Percentiles rank a stretch among this genome's conserved stretches.
Conservation (phyloP, 495 filamentous ascomycete genomes). For the Neurospora sp. region DNA sequence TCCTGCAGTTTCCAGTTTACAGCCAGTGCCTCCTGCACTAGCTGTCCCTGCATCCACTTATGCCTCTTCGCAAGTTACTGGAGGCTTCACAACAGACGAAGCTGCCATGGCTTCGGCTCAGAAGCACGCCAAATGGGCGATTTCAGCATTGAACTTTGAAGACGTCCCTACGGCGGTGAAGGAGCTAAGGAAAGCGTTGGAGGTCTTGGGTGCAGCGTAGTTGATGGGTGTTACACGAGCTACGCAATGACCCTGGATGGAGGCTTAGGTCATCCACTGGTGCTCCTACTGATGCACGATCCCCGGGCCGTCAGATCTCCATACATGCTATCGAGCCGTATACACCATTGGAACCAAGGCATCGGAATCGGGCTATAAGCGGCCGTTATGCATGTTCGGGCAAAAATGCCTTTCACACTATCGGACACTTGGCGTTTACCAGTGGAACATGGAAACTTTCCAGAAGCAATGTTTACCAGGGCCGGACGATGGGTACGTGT, state of each 20-base stretch:
- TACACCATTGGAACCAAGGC: background rate
- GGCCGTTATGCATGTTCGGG: slow-evolving; percentile 1
- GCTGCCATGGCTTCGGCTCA: slow-evolving; percentile 67
- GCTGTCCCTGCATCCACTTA: slow-evolving; percentile 6
- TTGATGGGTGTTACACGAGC: background rate
- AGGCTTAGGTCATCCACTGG: background rate
- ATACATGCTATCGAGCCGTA: background rate
- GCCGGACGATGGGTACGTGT: background rate
- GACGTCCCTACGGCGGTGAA: slow-evolving; percentile 85
- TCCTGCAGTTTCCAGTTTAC: background rate
- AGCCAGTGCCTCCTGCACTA: slow-evolving; percentile 1
- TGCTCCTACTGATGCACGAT: background rate
- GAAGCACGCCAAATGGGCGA: slow-evolving; percentile 95
- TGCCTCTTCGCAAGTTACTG: slow-evolving; percentile 4
- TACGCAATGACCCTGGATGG: background rate
- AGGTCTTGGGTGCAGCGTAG: slow-evolving; percentile 47
- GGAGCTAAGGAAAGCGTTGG: slow-evolving; percentile 68
- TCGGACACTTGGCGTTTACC: background rate
- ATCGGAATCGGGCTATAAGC: background rate
- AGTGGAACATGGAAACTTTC: background rate
- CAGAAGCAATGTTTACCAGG: background rate
- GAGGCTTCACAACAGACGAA: slow-evolving; percentile 48
- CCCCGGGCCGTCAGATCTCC: background rate
- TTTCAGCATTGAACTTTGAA: slow-evolving; percentile 93
- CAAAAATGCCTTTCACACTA: background rate